Conservation (phyloP, 345 rosid genomes). For the Pseudoturritis turrita region DNA sequence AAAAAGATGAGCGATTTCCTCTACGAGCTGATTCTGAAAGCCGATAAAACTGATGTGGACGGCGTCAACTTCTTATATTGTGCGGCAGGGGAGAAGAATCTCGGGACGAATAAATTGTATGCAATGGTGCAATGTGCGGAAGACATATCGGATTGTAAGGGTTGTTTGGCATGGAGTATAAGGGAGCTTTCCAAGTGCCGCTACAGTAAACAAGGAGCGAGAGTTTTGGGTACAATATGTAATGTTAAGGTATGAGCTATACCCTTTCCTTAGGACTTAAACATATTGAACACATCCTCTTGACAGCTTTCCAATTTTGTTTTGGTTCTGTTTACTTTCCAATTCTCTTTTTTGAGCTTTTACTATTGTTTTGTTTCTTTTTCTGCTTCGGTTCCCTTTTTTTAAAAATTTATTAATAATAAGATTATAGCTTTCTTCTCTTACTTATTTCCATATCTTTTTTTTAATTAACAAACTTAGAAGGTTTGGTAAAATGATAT, state of each 20-base stretch:
- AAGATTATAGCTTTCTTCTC: too few relatives aligned
- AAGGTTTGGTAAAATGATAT: too few relatives aligned
- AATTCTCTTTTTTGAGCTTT: neutral
- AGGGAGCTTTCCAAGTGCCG: conserved; percentile 3
- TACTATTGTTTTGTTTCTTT: neutral
- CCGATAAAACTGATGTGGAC: neutral
- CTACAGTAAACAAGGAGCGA: neutral
- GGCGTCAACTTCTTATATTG: conserved; percentile 7
- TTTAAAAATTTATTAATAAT: neutral
- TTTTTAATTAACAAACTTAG: too few relatives aligned
- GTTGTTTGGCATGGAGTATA: conserved; percentile 20
- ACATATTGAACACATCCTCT: neutral
- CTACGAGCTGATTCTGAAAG: conserved; percentile 13
- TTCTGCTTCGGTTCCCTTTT: neutral
- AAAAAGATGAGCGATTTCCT: conserved; percentile 30
- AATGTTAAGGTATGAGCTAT: neutral
- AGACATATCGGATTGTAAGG: neutral
- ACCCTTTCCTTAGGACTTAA: neutral
- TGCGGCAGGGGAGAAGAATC: neutral
- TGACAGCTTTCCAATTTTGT: neutral
- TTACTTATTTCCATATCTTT: too few relatives aligned
- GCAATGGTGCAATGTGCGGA: conserved; percentile 3
- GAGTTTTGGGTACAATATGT: neutral
- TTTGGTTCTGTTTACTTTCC: neutral
- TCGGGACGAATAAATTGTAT: conserved; percentile 8